These are phyloP conservation scores for Penicillium palitans DNA, from an alignment of 2,329 filamentous ascomycete species.

Conservation along the genomic window DNA sequence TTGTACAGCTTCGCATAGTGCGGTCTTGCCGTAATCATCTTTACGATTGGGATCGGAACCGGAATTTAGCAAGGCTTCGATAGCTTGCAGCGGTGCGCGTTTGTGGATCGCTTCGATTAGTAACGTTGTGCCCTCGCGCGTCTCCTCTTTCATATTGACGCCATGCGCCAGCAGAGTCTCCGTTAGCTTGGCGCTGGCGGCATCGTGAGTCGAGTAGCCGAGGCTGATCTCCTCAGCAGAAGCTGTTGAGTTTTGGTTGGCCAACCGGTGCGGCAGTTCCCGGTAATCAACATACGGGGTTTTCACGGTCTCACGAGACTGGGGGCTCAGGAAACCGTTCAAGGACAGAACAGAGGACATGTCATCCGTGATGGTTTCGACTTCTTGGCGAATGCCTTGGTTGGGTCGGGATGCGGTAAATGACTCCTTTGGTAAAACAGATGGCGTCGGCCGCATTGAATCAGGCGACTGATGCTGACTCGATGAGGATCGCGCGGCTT, in stretches of 20 bases:
- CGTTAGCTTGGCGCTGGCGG: slow-evolving; percentile 54
- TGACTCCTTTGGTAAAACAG: slow-evolving; percentile 31
- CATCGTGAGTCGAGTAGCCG: not conserved
- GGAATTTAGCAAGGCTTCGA: slow-evolving; percentile 62
- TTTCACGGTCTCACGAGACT: slow-evolving; percentile 10
- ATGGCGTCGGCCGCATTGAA: slow-evolving; percentile 12
- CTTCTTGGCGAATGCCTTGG: not conserved
- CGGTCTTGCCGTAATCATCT: slow-evolving; percentile 62
- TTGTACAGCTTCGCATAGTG: slow-evolving; percentile 63
- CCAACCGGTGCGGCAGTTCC: not conserved
- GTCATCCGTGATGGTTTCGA: slow-evolving; percentile 29
- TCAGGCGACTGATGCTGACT: not conserved
- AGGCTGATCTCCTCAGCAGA: slow-evolving; percentile 4
- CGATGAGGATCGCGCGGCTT: slow-evolving; percentile 6
- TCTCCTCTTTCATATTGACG: slow-evolving; percentile 57
- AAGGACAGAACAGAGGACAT: slow-evolving; percentile 33
- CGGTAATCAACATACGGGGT: not conserved
- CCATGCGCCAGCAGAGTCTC: slow-evolving; percentile 64
- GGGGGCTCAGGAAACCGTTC: slow-evolving; percentile 18
- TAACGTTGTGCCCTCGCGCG: slow-evolving; percentile 60
- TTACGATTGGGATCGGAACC: slow-evolving; percentile 61
- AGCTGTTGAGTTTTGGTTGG: not conserved
- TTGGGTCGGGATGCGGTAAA: slow-evolving; percentile 13
- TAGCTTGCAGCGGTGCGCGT: slow-evolving; percentile 54
- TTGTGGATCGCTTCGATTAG: slow-evolving; percentile 63